Base-by-base conservation (phyloP, 371 early-diverging fungal genomes). In the Circinella minor region DNA sequence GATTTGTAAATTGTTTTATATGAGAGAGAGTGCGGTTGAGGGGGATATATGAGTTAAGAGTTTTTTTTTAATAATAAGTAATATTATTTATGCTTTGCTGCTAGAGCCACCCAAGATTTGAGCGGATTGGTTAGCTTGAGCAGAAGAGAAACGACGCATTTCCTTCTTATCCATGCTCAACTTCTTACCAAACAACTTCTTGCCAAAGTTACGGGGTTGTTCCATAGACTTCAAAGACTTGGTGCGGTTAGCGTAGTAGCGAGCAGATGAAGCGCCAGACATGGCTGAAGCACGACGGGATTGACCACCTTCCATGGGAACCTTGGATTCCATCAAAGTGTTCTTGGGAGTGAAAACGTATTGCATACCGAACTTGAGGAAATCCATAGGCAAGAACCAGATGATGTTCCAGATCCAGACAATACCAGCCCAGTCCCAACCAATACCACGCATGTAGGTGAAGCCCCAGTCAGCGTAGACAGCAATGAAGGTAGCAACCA, bases 401-500 rank as follows among this genome's bases (percentile, higher is more conserved):
- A 91, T 75, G 63, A 91, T 86, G 87, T 91, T 90, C 90, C 90
- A 91, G 81, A 91, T 84, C 92, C 92, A 91, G 74, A 87, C 90
- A 70, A 87, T 88, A 74, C 87, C 87, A 63, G 81, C 88, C 83
- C 81, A 86, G 46, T 78, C 72, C 88, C 88, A 88, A 57, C 86
- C 88, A 77, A 86, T 86, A 65, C 86, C 86, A 47, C 75, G 62
- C 48, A 88, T 86, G 59, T 78, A 67, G 60, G 88, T 86, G 80
- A 88, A 88, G 55, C 80, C 77, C 88, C 88, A 88, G 85, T 88
- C 70, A 63, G 88, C 88, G 61, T 88, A 88, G 68, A 85, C 86
- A 43, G 88, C 80, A 71, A 88, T 88, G 74, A 88, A 85, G 55
- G 88, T 88, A 61, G 88, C 86, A 54, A 85, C 74, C 39, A 88